Conservation (phyloP, 1,139 yeast genomes). For the Hansenula lynferdii region DNA sequence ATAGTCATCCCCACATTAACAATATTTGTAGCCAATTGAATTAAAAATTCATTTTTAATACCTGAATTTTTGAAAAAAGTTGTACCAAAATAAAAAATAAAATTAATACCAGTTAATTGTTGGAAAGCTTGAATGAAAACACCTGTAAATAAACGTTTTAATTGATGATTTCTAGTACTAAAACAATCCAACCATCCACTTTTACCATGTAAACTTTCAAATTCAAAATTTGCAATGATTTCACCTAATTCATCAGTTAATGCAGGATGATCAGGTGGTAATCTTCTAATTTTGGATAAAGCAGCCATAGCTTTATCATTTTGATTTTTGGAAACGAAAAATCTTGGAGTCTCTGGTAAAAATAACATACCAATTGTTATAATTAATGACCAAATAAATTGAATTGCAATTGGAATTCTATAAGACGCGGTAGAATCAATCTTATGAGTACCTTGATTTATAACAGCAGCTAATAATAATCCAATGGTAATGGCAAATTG, state of each 20-base stretch:
- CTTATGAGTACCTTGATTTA: conserved; percentile 57
- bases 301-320: conserved; percentile 42
- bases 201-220: conserved; percentile 31
- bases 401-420: conserved; percentile 58
- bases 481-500: conserved; percentile 70
- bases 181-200: conserved; percentile 34
- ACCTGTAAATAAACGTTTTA: conserved; percentile 37
- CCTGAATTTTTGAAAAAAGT: conserved; percentile 53
- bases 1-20: conserved; percentile 60
- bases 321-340: conserved; percentile 42
- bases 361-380: conserved; percentile 49
- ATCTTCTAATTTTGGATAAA: conserved; percentile 39
- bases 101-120: conserved; percentile 73
- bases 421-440: conserved; percentile 50
- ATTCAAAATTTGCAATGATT: conserved; percentile 38
- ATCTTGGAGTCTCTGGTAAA: conserved; percentile 72
- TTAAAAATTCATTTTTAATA: conserved; percentile 40
- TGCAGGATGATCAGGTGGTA: conserved; percentile 34
- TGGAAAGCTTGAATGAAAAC: conserved; percentile 49
- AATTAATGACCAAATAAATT: conserved; percentile 50
- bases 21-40: conserved; percentile 55
- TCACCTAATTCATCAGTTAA: conserved; percentile 38
- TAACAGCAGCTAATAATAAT: conserved; percentile 61
- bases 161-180: conserved; percentile 22
- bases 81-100: conserved; percentile 66